A percentile compares a stretch with the other conserved stretches of the same genome.
These are phyloP conservation scores for Candida namnaoensis DNA, from an alignment of 805 yeast species.

Conservation along the genomic window DNA sequence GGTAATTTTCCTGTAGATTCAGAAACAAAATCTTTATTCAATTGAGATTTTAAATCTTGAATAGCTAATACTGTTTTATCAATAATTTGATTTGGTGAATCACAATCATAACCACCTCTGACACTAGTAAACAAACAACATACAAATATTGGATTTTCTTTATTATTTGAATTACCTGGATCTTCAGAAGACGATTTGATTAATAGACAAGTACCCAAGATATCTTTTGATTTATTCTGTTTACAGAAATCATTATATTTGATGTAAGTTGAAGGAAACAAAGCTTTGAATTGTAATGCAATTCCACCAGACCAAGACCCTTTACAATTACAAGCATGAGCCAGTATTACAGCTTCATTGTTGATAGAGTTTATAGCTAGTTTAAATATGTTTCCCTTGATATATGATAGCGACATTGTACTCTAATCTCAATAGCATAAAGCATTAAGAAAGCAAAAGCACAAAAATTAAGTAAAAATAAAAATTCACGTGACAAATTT, in stretches of 20 bases:
- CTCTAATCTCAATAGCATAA: too few relatives aligned
- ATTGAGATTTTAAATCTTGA: constrained; percentile 32
- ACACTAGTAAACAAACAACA: constrained; percentile 73
- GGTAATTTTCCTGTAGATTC: background rate
- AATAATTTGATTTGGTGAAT: constrained; percentile 37
- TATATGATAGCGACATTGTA: constrained; percentile 23
- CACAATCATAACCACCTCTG: constrained; percentile 34
- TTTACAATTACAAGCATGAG: constrained; percentile 73
- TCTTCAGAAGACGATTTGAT: constrained; percentile 26
- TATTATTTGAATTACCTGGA: constrained; percentile 19
- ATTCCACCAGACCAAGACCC: constrained; percentile 88
- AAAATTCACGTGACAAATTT: too few relatives aligned
- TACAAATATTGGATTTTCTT: constrained; percentile 22
- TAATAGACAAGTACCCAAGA: constrained; percentile 49
- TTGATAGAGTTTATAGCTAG: constrained; percentile 13
- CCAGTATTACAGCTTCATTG: constrained; percentile 36
- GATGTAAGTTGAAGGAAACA: constrained; percentile 50
- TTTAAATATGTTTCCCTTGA: constrained; percentile 50
- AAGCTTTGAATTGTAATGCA: constrained; percentile 45
- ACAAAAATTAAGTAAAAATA: too few relatives aligned
- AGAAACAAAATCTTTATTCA: constrained; percentile 7
- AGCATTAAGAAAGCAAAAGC: too few relatives aligned
- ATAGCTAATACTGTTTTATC: constrained; percentile 42
- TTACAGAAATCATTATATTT: constrained; percentile 26
- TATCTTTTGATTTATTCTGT: constrained; percentile 15